These are phyloP conservation scores for Fagus crenata DNA, from an alignment of 306 rosid genomes.

Conservation along the genomic window DNA sequence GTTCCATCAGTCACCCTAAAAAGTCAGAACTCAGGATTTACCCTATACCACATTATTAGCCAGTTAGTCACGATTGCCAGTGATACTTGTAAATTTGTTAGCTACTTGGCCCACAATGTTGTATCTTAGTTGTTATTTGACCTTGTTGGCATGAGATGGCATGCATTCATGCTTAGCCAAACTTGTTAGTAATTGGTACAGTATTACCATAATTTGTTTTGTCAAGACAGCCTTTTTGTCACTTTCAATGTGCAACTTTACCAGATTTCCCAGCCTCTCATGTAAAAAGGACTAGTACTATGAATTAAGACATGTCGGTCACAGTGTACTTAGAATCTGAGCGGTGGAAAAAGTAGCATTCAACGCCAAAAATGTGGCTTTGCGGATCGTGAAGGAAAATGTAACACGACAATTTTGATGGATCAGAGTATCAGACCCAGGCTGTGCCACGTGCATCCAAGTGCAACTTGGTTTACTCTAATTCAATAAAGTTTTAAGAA, in stretches of 20 bases:
- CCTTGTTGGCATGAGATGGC: neutral
- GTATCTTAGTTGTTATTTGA: no score
- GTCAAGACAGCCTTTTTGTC: no score
- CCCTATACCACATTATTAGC: conserved; percentile 17
- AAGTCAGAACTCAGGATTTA: conserved; percentile 35
- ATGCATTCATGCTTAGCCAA: no score
- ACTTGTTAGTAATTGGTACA: no score
- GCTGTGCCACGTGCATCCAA: neutral
- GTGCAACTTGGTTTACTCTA: neutral
- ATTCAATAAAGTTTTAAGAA: no score
- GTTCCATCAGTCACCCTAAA: no score
- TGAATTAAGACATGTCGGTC: neutral
- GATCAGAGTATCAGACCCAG: neutral
- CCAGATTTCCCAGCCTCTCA: neutral
- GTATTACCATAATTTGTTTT: no score
- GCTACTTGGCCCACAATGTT: no score
- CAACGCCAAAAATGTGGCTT: neutral
- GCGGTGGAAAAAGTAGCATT: neutral
- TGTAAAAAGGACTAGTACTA: neutral
- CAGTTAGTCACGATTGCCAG: no score
- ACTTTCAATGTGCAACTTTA: neutral
- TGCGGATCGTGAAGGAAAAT: neutral
- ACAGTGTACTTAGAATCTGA: neutral
- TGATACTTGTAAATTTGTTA: no score
- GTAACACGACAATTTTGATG: neutral